A percentile compares a stretch with the other conserved stretches of the same genome.
Evolutionary conservation across 2,329 filamentous ascomycete species (phyloP).

Genomic region (Fusarium agapanthi): DNA sequence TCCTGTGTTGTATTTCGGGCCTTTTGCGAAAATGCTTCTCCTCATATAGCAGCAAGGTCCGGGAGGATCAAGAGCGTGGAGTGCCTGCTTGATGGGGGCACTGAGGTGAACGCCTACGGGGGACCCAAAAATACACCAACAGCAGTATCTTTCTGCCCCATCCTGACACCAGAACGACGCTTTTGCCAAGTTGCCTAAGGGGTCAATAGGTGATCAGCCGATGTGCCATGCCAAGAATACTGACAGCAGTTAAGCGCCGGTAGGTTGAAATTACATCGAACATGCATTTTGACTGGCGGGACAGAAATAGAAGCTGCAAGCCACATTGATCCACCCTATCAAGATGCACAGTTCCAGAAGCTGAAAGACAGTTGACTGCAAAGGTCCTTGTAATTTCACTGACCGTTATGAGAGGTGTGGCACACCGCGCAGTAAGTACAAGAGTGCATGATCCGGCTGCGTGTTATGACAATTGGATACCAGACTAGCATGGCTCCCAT

Average conservation of each 20-base stretch:
- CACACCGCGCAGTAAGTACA: too few relatives aligned
- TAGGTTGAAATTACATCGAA: not conserved
- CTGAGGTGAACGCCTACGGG: not conserved
- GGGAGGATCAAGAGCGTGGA: not conserved
- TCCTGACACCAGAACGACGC: too few relatives aligned
- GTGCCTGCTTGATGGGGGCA: not conserved
- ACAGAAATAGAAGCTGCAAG: not conserved
- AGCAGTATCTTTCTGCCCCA: not conserved
- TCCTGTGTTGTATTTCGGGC: too few relatives aligned
- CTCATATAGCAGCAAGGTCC: not conserved
- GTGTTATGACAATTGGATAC: too few relatives aligned
- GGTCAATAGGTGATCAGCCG: not conserved
- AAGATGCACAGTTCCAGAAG: not conserved
- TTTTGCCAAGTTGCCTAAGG: too few relatives aligned
- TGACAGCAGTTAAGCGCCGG: not conserved
- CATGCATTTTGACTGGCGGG: not conserved
- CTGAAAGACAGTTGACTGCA: not conserved
- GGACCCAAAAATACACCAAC: not conserved
- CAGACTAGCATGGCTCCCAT: too few relatives aligned
- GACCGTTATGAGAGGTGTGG: too few relatives aligned
- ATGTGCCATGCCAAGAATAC: not conserved
- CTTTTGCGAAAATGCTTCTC: too few relatives aligned
- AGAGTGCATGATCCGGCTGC: too few relatives aligned
- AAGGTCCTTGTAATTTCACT: not conserved
- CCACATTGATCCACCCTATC: not conserved